Conservation (phyloP, 1,139 yeast species). For the Yamadazyma epiphylla region DNA sequence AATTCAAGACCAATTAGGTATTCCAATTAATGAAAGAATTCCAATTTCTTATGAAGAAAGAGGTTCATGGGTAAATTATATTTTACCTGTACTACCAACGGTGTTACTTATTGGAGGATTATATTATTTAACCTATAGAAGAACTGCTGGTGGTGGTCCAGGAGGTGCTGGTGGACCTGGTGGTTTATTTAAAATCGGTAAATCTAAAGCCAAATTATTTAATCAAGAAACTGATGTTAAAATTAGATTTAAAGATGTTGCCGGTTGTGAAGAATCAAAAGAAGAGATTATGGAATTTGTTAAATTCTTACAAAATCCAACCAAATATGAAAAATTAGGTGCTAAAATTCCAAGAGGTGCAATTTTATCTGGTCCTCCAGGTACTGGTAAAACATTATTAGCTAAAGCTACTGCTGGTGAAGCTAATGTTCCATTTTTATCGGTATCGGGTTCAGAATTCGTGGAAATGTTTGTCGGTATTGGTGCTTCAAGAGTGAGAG, state of each 20-base stretch:
- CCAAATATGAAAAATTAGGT: slow-evolving; percentile 70
- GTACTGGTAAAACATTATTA: slow-evolving; percentile 78
- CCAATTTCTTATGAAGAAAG: slow-evolving; percentile 65
- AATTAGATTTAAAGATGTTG: slow-evolving; percentile 73
- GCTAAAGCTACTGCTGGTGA: slow-evolving; percentile 88
- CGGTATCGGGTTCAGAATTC: slow-evolving; percentile 80
- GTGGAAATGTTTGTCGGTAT: slow-evolving; percentile 85
- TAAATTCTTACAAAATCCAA: slow-evolving; percentile 69
- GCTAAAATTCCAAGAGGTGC: slow-evolving; percentile 87
- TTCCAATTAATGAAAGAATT: slow-evolving; percentile 56
- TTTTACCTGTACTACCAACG: slow-evolving; percentile 66
- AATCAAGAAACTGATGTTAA: slow-evolving; percentile 70
- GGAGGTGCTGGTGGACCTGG: slow-evolving; percentile 49
- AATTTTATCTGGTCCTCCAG: slow-evolving; percentile 79
- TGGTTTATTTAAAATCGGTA: slow-evolving; percentile 61
- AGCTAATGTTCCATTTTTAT: slow-evolving; percentile 77
- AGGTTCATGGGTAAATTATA: slow-evolving; percentile 51
- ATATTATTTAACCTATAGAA: slow-evolving; percentile 62
- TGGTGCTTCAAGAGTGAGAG: slow-evolving; percentile 81
- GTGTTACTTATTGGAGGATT: slow-evolving; percentile 67
- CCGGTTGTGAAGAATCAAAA: slow-evolving; percentile 81
- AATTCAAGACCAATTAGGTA: slow-evolving; percentile 58
- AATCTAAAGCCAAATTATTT: slow-evolving; percentile 66
- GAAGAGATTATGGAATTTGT: slow-evolving; percentile 86
- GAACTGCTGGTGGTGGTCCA: slow-evolving; percentile 45